A percentile compares a stretch with the other conserved stretches of the same genome.
phyloP scores from a whole-genome alignment of 257 asterid species.

The Leptodermis oblonga region DNA sequence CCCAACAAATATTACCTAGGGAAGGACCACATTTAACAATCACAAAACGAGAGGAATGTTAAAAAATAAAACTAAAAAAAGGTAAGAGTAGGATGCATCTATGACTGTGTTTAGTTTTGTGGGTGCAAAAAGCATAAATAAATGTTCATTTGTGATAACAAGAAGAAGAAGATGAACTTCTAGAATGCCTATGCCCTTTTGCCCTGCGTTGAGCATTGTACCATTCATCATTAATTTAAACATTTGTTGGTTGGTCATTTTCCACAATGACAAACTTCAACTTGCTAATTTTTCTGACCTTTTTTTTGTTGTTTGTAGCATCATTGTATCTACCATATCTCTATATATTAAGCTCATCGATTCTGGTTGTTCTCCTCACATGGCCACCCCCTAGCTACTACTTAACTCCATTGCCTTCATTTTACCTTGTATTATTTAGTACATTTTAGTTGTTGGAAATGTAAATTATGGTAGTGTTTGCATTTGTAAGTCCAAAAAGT shows the following conservation, averaged over 20 bases:
- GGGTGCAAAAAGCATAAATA: background rate
- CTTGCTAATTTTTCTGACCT: constrained; percentile 8
- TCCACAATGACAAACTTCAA: constrained; percentile 17
- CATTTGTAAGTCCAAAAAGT: constrained; percentile 7
- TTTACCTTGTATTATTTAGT: background rate
- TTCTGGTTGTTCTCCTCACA: constrained; percentile 7
- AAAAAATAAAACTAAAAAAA: too few species aligned
- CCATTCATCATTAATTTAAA: constrained; percentile 2
- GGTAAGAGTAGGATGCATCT: background rate
- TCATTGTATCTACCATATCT: constrained; percentile 3
- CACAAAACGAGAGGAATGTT: background rate
- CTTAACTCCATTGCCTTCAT: background rate
- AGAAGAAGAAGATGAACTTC: constrained; percentile 8
- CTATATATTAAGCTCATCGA: background rate
- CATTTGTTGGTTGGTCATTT: background rate
- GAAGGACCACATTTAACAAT: background rate
- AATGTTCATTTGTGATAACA: background rate
- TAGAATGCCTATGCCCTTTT: constrained; percentile 3
- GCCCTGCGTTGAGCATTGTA: constrained; percentile 20
- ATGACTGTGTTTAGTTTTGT: background rate
- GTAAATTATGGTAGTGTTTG: background rate
- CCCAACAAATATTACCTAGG: too few species aligned
- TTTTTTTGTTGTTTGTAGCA: constrained; percentile 10
- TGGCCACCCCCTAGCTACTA: constrained; percentile 1
- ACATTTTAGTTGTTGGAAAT: background rate